These are phyloP conservation scores for Iberis pinnata DNA, from an alignment of 345 rosid genomes.

Conservation along the genomic window DNA sequence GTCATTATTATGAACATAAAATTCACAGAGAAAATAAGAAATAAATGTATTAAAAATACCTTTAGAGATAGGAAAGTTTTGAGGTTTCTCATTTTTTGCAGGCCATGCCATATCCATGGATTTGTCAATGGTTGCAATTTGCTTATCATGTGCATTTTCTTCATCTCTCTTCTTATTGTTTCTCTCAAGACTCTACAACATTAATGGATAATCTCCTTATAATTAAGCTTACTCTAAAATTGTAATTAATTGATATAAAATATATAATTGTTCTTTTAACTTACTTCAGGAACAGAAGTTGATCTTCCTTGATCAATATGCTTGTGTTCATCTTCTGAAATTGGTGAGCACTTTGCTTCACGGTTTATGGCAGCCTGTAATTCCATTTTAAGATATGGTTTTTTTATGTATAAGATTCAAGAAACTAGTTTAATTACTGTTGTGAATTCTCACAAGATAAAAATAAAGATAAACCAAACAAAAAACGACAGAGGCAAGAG, in stretches of 20 bases:
- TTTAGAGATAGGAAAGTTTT: constrained; percentile 17
- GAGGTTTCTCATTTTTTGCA: constrained; percentile 9
- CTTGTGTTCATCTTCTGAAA: constrained; percentile 43
- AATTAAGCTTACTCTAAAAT: background rate
- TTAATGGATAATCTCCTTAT: background rate
- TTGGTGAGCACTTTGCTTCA: constrained; percentile 46
- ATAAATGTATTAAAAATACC: too few species aligned
- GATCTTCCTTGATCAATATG: constrained; percentile 28
- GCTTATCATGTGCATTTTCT: constrained; percentile 28
- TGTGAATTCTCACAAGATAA: too few species aligned
- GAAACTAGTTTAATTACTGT: background rate
- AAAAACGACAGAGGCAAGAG: too few species aligned
- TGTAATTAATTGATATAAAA: background rate
- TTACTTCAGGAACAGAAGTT: constrained; percentile 20
- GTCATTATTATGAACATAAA: too few species aligned
- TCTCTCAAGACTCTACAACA: constrained; percentile 17
- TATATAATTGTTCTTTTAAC: constrained; percentile 2
- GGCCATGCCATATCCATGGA: constrained; percentile 29
- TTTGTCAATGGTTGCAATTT: constrained; percentile 47
- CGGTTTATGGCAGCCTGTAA: constrained; percentile 70
- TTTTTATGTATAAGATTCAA: background rate
- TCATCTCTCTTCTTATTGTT: constrained; percentile 20
- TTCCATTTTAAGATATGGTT: background rate
- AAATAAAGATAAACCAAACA: too few species aligned
- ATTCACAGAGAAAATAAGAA: too few species aligned